Percentiles rank a stretch among this genome's conserved stretches.
phyloP scores from a whole-genome alignment of 495 filamentous ascomycete species.

The Penicillium bovifimosum region DNA sequence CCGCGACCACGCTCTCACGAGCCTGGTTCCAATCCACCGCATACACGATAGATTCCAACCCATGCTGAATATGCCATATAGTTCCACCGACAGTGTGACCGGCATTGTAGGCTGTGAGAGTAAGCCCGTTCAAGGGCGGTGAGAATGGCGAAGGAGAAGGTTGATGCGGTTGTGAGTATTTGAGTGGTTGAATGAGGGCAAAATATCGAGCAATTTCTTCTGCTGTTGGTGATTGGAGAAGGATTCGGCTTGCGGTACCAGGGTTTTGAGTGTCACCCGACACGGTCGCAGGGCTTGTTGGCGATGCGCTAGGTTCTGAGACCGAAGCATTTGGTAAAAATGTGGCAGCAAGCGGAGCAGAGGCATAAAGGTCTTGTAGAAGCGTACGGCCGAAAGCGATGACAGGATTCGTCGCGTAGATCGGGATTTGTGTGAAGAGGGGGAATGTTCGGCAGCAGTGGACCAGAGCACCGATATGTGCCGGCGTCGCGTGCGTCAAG shows the following conservation, averaged over 20 bases:
- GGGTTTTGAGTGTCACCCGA: slow-evolving; percentile 21
- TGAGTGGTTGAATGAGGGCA: slow-evolving; percentile 83
- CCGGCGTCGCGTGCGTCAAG: slow-evolving; percentile 84
- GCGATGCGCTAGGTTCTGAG: slow-evolving; percentile 56
- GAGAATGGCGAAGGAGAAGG: slow-evolving; percentile 81
- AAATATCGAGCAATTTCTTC: slow-evolving; percentile 93
- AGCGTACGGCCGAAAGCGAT: slow-evolving; percentile 88
- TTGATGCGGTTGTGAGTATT: slow-evolving; percentile 94
- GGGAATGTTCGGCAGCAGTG: slow-evolving; percentile 97
- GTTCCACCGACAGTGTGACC: slow-evolving; percentile 94
- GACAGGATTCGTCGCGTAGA: slow-evolving; percentile 91
- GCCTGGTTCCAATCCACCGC: slow-evolving; percentile 97
- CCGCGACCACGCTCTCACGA: slow-evolving; percentile 85
- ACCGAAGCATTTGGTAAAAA: slow-evolving; percentile 65
- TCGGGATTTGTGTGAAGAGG: slow-evolving; percentile 84
- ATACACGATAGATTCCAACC: slow-evolving; percentile 94
- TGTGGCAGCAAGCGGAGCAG: slow-evolving; percentile 78
- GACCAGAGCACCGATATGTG: slow-evolving; percentile 87
- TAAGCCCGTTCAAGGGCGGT: slow-evolving; percentile 83
- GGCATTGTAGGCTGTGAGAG: slow-evolving; percentile 93
- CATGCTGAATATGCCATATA: slow-evolving; percentile 98
- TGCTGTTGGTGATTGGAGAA: slow-evolving; percentile 71
- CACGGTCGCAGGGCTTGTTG: slow-evolving; percentile 29
- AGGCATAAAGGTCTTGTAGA: slow-evolving; percentile 87
- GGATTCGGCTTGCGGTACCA: slow-evolving; percentile 45